Base-by-base conservation (phyloP, 2,329 filamentous ascomycete genomes). In the Cladosporium sp. region DNA sequence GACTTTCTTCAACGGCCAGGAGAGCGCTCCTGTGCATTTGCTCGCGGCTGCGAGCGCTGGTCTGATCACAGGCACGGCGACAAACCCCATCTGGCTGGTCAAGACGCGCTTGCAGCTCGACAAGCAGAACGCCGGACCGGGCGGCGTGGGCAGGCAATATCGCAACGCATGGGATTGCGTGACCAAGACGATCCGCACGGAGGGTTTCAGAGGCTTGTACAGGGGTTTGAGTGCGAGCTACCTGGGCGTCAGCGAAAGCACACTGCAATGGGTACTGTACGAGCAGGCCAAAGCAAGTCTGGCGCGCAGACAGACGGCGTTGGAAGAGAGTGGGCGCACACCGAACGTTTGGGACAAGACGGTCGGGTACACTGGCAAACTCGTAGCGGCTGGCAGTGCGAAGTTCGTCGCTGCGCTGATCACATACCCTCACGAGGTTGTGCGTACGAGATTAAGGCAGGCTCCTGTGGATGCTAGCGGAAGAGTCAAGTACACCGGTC, bases 31-130 rank as follows among this genome's bases (percentile, higher is more conserved):
- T 77, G 84, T 96, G 9, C 89, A 96, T 67, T 76, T 96, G 7
- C 74, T 80, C 41, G 85, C 89, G 1, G 91, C 88, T 4, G 82
- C 87, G 1, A 77, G 80, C 13, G 90, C 91, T 1, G 91, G 91
- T 2, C 80, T 96, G 38, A 84, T 85, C 6, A 96, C 92, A 0
- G 88, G 88, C 41, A 96, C 92, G 1, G 88, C 86, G 18, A 97
- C 91, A 32, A 96, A 96, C 69, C 91, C 91, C 1, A 96, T 97
- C 64, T 97, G 91, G 91, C 80, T 97, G 56, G 83, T 97, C 65
- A 97, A 97, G 78, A 97, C 91, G 36, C 79, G 91, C 27, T 68
- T 97, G 60, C 91, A 97, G 71, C 80, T 97, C 29, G 91, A 97
- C 73, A 95, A 91, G 74, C 88, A 88, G 64, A 80, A 83, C 47